Conservation (phyloP, 2,329 filamentous ascomycete species). For the Ilyonectria mors-panacis region DNA sequence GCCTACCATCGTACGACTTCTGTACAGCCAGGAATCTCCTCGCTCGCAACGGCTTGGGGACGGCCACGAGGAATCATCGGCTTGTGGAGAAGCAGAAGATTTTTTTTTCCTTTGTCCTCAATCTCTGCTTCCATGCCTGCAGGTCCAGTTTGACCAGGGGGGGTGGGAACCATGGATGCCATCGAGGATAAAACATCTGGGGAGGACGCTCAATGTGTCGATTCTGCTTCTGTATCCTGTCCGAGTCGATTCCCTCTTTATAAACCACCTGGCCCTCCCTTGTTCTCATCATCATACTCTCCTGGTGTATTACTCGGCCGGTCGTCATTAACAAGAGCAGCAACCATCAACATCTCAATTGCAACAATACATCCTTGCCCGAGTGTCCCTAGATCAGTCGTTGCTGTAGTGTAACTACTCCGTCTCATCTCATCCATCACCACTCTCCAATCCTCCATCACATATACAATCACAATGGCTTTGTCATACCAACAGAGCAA, state of each 20-base stretch:
- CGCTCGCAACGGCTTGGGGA: conserved; percentile 26
- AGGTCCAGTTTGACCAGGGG: conserved; percentile 33
- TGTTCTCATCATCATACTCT: conserved; percentile 1
- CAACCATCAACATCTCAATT: conserved; percentile 1
- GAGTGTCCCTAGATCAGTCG: conserved; percentile 13
- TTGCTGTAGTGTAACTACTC: conserved; percentile 16
- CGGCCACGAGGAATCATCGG: conserved; percentile 46
- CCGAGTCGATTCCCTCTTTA: conserved; percentile 27
- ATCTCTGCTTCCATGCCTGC: conserved; percentile 36
- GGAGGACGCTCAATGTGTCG: conserved; percentile 31
- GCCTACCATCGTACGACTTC: conserved; percentile 46
- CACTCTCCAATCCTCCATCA: not conserved
- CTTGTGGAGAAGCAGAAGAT: conserved; percentile 45
- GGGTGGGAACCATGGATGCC: conserved; percentile 32
- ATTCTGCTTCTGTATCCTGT: conserved; percentile 27
- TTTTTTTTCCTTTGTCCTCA: conserved; percentile 36
- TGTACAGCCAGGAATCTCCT: conserved; percentile 34
- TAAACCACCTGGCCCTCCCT: conserved; percentile 2
- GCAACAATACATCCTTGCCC: conserved; percentile 8
- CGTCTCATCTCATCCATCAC: conserved; percentile 7
- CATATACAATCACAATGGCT: conserved; percentile 48
- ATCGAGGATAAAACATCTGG: conserved; percentile 45
- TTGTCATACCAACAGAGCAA: conserved; percentile 70
- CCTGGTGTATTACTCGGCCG: conserved; percentile 14
- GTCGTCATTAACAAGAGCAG: not conserved